These are phyloP conservation scores for Cordia subcordata DNA, from an alignment of 257 asterid species.

Conservation along the genomic window DNA sequence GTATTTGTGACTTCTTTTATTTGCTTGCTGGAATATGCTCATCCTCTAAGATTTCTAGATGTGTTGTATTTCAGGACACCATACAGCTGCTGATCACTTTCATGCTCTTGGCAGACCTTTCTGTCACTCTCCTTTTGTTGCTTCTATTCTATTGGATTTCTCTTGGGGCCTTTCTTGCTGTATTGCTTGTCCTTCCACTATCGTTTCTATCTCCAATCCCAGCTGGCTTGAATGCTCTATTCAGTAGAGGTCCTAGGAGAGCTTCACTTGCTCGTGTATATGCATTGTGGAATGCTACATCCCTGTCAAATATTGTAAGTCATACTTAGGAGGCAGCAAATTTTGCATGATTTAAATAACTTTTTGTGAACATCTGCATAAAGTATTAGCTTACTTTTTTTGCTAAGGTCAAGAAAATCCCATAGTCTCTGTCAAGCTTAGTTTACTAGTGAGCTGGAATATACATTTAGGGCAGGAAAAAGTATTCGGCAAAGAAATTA, in stretches of 20 bases:
- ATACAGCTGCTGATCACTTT: constrained; percentile 74
- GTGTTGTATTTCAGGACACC: constrained; percentile 70
- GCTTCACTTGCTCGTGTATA: constrained; percentile 87
- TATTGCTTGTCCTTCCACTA: constrained; percentile 87
- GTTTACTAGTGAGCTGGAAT: too few species aligned
- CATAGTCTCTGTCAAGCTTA: too few species aligned
- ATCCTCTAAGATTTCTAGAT: constrained; percentile 23
- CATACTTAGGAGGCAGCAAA: background rate
- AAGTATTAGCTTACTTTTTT: background rate
- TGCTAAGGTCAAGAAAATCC: too few species aligned
- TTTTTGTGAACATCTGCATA: constrained; percentile 1
- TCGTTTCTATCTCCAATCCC: constrained; percentile 93
- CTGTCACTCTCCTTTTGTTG: constrained; percentile 72
- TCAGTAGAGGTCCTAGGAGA: constrained; percentile 84
- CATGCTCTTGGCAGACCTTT: constrained; percentile 86
- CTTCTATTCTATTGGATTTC: constrained; percentile 88
- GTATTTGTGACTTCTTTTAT: constrained; percentile 32
- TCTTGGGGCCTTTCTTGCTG: constrained; percentile 83
- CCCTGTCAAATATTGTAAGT: constrained; percentile 80
- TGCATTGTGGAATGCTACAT: constrained; percentile 88
- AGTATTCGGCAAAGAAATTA: too few species aligned
- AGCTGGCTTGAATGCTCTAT: constrained; percentile 92
- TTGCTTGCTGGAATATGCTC: constrained; percentile 18
- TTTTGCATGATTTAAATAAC: background rate
- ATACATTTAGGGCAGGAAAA: too few species aligned